These are phyloP conservation scores for Amanita rubescens DNA, from an alignment of 768 basidiomycete species.

Conservation along the genomic window DNA sequence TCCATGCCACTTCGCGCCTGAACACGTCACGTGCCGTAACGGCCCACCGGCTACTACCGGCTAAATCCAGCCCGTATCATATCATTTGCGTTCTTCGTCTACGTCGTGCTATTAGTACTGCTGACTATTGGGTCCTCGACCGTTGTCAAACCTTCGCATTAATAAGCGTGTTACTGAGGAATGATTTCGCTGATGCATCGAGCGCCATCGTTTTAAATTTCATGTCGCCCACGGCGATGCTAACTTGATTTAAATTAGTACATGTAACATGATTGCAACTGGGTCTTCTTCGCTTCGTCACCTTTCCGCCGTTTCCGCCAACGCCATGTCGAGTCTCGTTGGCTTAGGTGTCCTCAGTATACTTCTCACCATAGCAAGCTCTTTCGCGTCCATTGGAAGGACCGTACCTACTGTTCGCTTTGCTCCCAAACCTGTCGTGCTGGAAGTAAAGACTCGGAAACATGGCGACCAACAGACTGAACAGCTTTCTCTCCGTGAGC, in stretches of 20 bases:
- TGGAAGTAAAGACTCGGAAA: conserved; percentile 24
- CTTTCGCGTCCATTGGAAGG: conserved; percentile 13
- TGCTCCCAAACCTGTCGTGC: conserved; percentile 26
- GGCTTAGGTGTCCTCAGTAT: conserved; percentile 28
- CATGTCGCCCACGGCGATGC: neutral
- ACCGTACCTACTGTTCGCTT: conserved; percentile 30
- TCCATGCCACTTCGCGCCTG: neutral
- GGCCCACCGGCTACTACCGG: neutral
- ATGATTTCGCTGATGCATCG: too few relatives aligned
- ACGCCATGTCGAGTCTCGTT: conserved; percentile 20
- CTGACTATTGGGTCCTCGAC: too few relatives aligned
- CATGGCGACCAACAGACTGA: conserved; percentile 24
- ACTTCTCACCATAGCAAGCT: conserved; percentile 23
- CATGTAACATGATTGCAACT: too few relatives aligned
- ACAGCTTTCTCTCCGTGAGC: conserved; percentile 28
- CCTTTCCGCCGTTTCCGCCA: neutral
- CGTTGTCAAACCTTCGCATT: too few relatives aligned
- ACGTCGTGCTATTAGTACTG: too few relatives aligned
- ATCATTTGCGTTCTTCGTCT: too few relatives aligned
- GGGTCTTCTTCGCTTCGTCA: neutral
- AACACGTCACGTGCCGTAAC: neutral
- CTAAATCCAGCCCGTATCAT: too few relatives aligned
- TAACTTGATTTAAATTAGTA: neutral
- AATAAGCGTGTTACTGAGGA: too few relatives aligned
- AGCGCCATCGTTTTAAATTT: neutral